These are phyloP conservation scores for Truncatella angustata DNA, from an alignment of 2,329 filamentous ascomycete species.

Conservation along the genomic window DNA sequence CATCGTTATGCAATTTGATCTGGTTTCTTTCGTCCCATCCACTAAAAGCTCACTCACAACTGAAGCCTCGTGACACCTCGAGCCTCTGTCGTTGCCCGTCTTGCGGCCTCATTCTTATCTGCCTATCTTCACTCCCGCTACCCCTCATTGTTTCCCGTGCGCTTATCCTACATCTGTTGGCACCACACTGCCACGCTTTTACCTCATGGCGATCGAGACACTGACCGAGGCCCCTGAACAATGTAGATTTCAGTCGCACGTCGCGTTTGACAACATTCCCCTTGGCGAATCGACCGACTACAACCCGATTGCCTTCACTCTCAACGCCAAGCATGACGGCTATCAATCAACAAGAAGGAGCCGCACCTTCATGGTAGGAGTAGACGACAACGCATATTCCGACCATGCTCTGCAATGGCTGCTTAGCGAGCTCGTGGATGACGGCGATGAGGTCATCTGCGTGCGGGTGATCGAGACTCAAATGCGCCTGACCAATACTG, in stretches of 20 bases:
- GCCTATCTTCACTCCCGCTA: background rate
- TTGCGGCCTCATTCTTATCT: background rate
- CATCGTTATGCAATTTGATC: conserved; percentile 3
- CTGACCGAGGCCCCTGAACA: conserved; percentile 30
- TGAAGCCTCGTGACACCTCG: background rate
- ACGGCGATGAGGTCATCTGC: conserved; percentile 91
- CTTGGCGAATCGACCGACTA: conserved; percentile 57
- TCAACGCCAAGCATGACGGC: conserved; percentile 83
- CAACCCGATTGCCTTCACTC: conserved; percentile 68
- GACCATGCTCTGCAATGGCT: conserved; percentile 92
- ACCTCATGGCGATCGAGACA: conserved; percentile 30
- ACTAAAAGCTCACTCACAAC: background rate
- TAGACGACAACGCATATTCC: conserved; percentile 88
- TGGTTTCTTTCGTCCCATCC: background rate
- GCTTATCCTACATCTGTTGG: background rate
- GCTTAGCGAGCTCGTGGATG: conserved; percentile 86
- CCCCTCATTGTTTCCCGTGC: background rate
- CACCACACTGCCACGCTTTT: background rate
- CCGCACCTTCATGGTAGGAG: conserved; percentile 85
- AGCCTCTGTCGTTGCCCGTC: background rate
- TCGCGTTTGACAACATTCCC: conserved; percentile 60
- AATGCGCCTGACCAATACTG: conserved; percentile 63
- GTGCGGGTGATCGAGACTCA: conserved; percentile 85
- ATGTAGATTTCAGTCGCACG: conserved; percentile 57
- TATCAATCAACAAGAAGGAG: conserved; percentile 79